These are phyloP conservation scores for Colletotrichum lindemuthianum DNA, from an alignment of 2,329 filamentous ascomycete species.

Conservation along the genomic window DNA sequence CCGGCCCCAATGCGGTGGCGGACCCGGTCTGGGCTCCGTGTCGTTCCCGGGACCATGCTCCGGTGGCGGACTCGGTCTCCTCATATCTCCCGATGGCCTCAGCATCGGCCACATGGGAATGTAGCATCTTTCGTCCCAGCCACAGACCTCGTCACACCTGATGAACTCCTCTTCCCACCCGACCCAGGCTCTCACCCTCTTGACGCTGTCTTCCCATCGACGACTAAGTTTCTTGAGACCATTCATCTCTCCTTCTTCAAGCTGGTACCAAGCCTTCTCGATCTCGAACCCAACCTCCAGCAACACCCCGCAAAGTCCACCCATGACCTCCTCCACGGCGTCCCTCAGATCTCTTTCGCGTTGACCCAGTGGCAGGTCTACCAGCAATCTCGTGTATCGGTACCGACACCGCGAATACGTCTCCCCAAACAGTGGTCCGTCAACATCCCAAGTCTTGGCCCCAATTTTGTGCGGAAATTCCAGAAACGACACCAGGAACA, in stretches of 20 bases:
- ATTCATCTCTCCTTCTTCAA: constrained; percentile 33
- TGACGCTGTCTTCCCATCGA: constrained; percentile 46
- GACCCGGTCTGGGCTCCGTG: constrained; percentile 23
- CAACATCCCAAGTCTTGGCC: constrained; percentile 43
- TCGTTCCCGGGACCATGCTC: constrained; percentile 18
- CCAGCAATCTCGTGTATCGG: constrained; percentile 51
- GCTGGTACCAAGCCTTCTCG: constrained; percentile 50
- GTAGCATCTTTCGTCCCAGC: constrained; percentile 55
- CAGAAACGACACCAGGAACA: constrained; percentile 55
- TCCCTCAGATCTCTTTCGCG: constrained; percentile 50
- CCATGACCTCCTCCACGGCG: constrained; percentile 52
- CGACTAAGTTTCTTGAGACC: constrained; percentile 2
- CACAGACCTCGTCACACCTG: constrained; percentile 52
- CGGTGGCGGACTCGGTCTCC: constrained; percentile 31
- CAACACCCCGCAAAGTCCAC: constrained; percentile 52
- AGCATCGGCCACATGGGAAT: constrained; percentile 62
- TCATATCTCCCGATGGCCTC: constrained; percentile 20
- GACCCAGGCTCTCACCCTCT: constrained; percentile 59
- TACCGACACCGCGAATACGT: constrained; percentile 54
- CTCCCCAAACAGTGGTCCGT: constrained; percentile 46
- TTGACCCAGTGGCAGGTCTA: constrained; percentile 41
- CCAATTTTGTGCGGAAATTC: constrained; percentile 50
- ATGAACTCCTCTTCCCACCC: constrained; percentile 60
- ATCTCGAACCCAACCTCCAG: constrained; percentile 54
- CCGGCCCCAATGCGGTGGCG: constrained; percentile 10